A percentile compares a stretch with the other conserved stretches of the same genome.
phyloP scores from a whole-genome alignment of 352 stramenopile species.

The Globisporangium sylvaticum region DNA sequence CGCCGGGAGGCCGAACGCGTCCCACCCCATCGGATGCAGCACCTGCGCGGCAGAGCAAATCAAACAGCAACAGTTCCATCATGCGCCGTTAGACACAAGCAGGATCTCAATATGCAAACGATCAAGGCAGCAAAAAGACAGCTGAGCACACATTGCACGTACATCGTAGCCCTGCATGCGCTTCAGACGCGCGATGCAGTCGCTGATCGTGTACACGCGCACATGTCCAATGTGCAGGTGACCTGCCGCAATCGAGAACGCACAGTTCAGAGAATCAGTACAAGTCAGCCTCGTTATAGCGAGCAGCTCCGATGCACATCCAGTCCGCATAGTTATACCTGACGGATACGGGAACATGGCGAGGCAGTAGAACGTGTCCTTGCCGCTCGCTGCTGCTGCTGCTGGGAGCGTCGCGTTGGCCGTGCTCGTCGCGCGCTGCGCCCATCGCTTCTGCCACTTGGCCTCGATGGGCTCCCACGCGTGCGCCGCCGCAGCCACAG shows the following conservation, averaged over 20 bases:
- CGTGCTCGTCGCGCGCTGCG: conserved; percentile 19
- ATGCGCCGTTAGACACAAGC: background rate
- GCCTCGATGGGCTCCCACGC: conserved; percentile 56
- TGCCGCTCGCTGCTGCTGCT: conserved; percentile 19
- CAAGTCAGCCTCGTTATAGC: background rate
- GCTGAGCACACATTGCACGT: background rate
- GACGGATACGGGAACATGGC: conserved; percentile 99
- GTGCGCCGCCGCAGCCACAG: conserved; percentile 10
- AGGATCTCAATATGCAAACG: background rate
- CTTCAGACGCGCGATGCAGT: conserved; percentile 97
- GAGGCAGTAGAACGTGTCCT: conserved; percentile 86
- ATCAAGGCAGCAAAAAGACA: background rate
- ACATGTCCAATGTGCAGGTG: conserved; percentile 99
- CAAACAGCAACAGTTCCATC: background rate
- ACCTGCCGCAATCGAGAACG: conserved; percentile 23
- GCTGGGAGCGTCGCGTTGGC: background rate
- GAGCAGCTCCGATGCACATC: background rate
- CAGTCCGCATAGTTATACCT: conserved; percentile 33
- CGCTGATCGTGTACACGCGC: conserved; percentile 98
- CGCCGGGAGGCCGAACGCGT: conserved; percentile 99
- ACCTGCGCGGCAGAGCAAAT: conserved; percentile 41
- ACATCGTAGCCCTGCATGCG: conserved; percentile 96
- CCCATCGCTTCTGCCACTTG: conserved; percentile 75
- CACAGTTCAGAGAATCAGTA: background rate
- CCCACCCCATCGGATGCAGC: conserved; percentile 99